Evolutionary conservation across 768 basidiomycete genomes (phyloP).

Genomic region (Agrocybe chaxingu): DNA sequence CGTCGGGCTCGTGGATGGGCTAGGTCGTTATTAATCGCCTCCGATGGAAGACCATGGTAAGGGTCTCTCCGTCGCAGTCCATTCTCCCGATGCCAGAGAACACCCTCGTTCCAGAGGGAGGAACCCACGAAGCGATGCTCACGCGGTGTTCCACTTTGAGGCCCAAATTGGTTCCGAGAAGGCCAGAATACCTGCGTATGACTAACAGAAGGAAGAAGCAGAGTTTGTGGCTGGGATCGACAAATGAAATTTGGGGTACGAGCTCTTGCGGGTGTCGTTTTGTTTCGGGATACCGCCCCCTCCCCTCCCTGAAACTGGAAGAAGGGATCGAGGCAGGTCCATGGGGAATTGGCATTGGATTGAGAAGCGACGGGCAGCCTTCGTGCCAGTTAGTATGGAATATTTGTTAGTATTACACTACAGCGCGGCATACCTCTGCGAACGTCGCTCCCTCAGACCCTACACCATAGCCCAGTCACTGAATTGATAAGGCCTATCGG

Average conservation of each 20-base stretch:
- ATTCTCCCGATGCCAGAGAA: slow-evolving; percentile 5
- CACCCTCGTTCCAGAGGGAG: not conserved
- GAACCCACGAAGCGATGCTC: not conserved
- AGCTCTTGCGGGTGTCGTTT: not conserved
- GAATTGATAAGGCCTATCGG: slow-evolving; percentile 5
- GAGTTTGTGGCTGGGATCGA: not conserved
- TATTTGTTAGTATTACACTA: too few species aligned
- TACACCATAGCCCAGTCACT: too few species aligned
- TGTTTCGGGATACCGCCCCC: too few species aligned
- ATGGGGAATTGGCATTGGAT: too few species aligned
- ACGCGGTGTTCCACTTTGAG: not conserved
- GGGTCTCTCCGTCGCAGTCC: not conserved
- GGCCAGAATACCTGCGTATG: not conserved
- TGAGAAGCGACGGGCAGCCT: too few species aligned
- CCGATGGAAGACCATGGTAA: slow-evolving; percentile 1
- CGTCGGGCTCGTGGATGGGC: too few species aligned
- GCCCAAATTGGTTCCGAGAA: slow-evolving; percentile 2
- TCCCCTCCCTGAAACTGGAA: too few species aligned
- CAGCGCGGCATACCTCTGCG: too few species aligned
- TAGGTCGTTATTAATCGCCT: too few species aligned
- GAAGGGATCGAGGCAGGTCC: too few species aligned
- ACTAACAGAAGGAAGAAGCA: not conserved
- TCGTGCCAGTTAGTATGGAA: too few species aligned
- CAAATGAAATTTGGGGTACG: not conserved
- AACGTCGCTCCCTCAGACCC: too few species aligned